Conservation (phyloP, 305 asterid genomes). For the Fraxinus velutina region DNA sequence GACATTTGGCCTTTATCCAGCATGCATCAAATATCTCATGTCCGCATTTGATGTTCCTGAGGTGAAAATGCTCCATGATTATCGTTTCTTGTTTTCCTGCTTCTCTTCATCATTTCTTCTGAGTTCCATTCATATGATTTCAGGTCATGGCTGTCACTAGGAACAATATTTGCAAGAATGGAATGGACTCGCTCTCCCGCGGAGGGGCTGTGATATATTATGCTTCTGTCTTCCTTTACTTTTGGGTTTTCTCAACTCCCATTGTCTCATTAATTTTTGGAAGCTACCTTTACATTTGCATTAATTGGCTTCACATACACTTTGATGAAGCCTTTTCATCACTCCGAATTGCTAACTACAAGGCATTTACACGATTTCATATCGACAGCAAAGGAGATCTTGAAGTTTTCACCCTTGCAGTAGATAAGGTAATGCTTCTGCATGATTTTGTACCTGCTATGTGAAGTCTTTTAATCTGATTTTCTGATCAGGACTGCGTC, state of each 20-base stretch:
- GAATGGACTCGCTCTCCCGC: conserved; percentile 78
- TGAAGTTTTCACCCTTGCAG: conserved; percentile 93
- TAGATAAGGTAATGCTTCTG: conserved; percentile 62
- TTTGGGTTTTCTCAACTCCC: conserved; percentile 98
- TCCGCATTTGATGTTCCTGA: conserved; percentile 96
- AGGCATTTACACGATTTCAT: conserved; percentile 90
- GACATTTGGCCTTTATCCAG: conserved; percentile 98
- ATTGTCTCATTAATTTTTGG: conserved; percentile 89
- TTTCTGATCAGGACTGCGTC: background rate
- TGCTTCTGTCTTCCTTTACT: conserved; percentile 91
- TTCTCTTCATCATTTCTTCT: background rate
- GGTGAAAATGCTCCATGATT: conserved; percentile 38
- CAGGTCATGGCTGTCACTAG: conserved; percentile 98
- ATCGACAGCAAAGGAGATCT: conserved; percentile 68
- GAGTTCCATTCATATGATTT: conserved; percentile 4
- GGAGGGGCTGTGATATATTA: conserved; percentile 80
- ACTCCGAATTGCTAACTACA: conserved; percentile 92
- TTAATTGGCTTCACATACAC: conserved; percentile 96
- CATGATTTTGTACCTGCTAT: background rate
- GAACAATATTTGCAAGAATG: conserved; percentile 75
- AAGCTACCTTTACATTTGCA: conserved; percentile 92
- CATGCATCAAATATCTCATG: conserved; percentile 96
- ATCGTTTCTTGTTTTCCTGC: background rate
- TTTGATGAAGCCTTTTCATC: conserved; percentile 99
- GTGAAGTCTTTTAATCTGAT: background rate